phyloP scores from a whole-genome alignment of 2,329 filamentous ascomycete species.

The Camillea tinctor region DNA sequence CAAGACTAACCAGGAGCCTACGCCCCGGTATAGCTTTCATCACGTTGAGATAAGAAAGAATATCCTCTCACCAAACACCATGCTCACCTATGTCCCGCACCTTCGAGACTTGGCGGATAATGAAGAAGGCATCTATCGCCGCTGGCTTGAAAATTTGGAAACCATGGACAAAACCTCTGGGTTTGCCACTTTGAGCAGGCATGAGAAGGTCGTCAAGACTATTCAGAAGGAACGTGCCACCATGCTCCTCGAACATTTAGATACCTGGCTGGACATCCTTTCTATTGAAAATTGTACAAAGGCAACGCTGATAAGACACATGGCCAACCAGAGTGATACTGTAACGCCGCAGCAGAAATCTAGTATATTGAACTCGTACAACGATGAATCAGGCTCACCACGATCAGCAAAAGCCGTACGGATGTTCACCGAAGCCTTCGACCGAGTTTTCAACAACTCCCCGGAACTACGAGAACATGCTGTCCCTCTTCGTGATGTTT shows the following conservation, averaged over 20 bases:
- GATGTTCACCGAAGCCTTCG: constrained; percentile 57
- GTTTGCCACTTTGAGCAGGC: constrained; percentile 53
- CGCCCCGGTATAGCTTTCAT: constrained; percentile 59
- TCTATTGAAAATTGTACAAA: constrained; percentile 52
- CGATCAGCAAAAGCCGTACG: constrained; percentile 43
- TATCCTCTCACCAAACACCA: constrained; percentile 58
- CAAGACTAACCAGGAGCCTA: constrained; percentile 49
- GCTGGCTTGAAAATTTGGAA: constrained; percentile 57
- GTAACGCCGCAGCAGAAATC: constrained; percentile 56
- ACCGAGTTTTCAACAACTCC: constrained; percentile 50
- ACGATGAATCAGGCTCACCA: constrained; percentile 41
- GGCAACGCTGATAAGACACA: constrained; percentile 51
- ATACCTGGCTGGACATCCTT: constrained; percentile 51
- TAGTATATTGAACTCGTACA: constrained; percentile 49
- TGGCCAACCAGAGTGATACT: constrained; percentile 46
- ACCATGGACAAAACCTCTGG: constrained; percentile 57
- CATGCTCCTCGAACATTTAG: constrained; percentile 52
- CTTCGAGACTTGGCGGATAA: constrained; percentile 55
- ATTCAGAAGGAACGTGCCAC: constrained; percentile 52
- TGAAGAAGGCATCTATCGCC: constrained; percentile 55
- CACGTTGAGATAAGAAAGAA: constrained; percentile 60
- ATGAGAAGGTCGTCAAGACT: constrained; percentile 49
- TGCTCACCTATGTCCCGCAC: constrained; percentile 60
- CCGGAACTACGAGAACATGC: constrained; percentile 34
- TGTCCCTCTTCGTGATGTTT: constrained; percentile 51